These are phyloP conservation scores for Penstemon eatonii DNA, from an alignment of 257 asterid species.

Conservation along the genomic window DNA sequence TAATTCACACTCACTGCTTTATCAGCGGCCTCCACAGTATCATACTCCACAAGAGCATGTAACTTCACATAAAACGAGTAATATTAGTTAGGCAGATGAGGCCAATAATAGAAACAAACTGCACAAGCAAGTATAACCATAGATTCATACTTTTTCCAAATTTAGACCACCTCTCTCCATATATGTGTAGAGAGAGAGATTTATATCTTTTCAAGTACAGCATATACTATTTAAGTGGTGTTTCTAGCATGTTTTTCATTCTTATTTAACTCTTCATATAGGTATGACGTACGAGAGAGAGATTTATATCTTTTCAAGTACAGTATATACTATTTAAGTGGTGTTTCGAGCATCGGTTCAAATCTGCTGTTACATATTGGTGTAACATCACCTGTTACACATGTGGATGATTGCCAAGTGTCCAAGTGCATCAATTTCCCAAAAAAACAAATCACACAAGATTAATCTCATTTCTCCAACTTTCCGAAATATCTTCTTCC, in stretches of 20 bases:
- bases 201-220: neutral
- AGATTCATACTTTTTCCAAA: neutral
- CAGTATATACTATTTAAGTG: neutral
- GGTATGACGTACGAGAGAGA: neutral
- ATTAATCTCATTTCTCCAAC: too few species aligned
- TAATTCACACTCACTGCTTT: conserved; percentile 76
- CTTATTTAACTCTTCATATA: neutral
- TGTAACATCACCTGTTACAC: too few species aligned
- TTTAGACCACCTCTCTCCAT: neutral
- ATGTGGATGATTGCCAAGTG: too few species aligned
- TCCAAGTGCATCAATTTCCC: too few species aligned
- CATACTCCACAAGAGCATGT: conserved; percentile 92
- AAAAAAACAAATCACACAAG: too few species aligned
- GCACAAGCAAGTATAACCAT: conserved; percentile 7
- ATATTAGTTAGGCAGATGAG: neutral
- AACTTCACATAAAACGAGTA: conserved; percentile 44
- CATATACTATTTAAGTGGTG: too few species aligned
- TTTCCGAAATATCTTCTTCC: too few species aligned
- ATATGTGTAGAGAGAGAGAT: neutral
- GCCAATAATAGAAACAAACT: conserved; percentile 16
- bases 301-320: too few species aligned
- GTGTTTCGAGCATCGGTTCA: neutral
- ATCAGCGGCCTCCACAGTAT: conserved; percentile 82
- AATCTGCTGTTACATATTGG: too few species aligned
- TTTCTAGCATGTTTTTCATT: neutral